phyloP scores from a whole-genome alignment of 2,329 filamentous ascomycete genomes.

The Aspergillus felis region DNA sequence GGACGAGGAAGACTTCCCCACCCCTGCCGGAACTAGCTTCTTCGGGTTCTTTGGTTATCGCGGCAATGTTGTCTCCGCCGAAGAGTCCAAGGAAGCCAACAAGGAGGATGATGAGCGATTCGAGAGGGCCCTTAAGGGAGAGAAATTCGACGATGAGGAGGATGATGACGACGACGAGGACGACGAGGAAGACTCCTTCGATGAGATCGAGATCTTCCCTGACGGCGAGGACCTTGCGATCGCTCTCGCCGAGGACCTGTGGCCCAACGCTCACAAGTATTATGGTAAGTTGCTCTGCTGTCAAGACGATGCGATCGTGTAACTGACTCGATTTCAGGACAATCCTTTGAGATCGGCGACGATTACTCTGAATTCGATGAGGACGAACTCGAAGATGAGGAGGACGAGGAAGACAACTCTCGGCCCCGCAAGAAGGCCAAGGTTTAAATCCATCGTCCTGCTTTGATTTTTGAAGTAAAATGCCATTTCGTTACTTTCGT shows the following conservation, averaged over 20 bases:
- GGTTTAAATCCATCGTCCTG: conserved; percentile 22
- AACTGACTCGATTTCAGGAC: conserved; percentile 52
- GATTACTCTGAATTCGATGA: conserved; percentile 63
- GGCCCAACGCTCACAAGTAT: conserved; percentile 82
- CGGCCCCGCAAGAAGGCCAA: conserved; percentile 45
- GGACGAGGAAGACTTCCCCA: conserved; percentile 45
- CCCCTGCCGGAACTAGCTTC: conserved; percentile 69
- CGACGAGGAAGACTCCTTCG: conserved; percentile 61
- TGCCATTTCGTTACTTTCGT: conserved; percentile 4
- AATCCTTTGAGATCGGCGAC: conserved; percentile 67
- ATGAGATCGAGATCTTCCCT: conserved; percentile 80
- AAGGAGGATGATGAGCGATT: conserved; percentile 60
- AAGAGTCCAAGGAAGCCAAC: conserved; percentile 63
- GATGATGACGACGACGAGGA: conserved; percentile 48
- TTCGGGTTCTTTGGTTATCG: conserved; percentile 86
- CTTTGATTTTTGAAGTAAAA: conserved; percentile 4
- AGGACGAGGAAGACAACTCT: conserved; percentile 41
- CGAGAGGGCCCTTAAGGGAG: conserved; percentile 46
- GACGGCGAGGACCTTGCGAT: conserved; percentile 79
- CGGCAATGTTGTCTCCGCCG: conserved; percentile 64
- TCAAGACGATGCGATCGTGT: background rate
- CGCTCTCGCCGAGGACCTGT: conserved; percentile 79
- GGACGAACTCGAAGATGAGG: conserved; percentile 52
- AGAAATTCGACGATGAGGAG: conserved; percentile 46
- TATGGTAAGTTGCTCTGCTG: conserved; percentile 63